Evolutionary conservation across 192 early-diverging fungal species (phyloP).

Genomic region (Coemansia sp.): DNA sequence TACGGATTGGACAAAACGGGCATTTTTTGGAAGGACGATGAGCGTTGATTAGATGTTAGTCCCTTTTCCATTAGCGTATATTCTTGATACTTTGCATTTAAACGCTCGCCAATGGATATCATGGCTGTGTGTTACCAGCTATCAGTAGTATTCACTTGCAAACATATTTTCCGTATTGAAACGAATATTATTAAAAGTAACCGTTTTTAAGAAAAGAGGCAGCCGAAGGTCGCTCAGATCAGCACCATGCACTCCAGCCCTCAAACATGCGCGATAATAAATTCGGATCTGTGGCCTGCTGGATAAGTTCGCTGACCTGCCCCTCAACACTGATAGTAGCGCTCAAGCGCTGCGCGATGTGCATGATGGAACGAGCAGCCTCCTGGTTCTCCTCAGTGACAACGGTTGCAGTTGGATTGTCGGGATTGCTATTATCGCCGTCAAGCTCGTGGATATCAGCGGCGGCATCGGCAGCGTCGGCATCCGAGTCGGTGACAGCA

Average conservation of each 20-base stretch:
- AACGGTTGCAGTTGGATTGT: conserved; percentile 1
- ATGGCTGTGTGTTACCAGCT: too few species aligned
- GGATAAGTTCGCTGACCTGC: conserved; percentile 71
- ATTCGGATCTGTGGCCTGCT: conserved; percentile 60
- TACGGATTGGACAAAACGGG: conserved; percentile 89
- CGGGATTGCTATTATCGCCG: conserved; percentile 8
- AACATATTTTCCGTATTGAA: too few species aligned
- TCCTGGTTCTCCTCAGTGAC: conserved; percentile 59
- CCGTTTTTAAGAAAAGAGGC: background rate
- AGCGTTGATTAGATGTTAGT: conserved; percentile 68
- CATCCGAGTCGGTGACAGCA: conserved; percentile 11
- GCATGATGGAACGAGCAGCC: conserved; percentile 64
- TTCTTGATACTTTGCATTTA: background rate
- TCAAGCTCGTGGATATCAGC: conserved; percentile 1
- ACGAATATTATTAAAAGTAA: background rate
- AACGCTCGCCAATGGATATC: background rate
- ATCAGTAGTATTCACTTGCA: too few species aligned
- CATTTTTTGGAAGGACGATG: conserved; percentile 86
- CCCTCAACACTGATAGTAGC: conserved; percentile 64
- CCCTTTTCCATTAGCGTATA: background rate
- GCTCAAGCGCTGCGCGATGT: conserved; percentile 62
- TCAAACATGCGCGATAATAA: conserved; percentile 65
- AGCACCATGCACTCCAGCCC: conserved; percentile 53
- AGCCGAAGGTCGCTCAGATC: background rate
- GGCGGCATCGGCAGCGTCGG: conserved; percentile 1